Base-by-base conservation (phyloP, 169 alveolate genomes). In the Cryptosporidium ubiquitum region DNA sequence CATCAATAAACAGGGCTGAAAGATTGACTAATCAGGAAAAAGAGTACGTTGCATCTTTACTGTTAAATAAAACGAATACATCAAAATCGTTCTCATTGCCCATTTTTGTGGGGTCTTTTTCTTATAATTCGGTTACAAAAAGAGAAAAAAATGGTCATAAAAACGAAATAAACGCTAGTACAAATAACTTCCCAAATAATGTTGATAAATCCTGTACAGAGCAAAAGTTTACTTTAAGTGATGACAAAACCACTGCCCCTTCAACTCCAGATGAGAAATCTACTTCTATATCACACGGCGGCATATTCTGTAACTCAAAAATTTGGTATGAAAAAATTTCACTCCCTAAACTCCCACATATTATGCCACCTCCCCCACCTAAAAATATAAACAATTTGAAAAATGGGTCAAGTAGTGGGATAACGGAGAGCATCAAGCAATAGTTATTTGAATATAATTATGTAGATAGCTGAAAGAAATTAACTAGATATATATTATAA, bases 201-300 rank as follows among this genome's bases (percentile, higher is more conserved):
- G 10, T 55, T 55, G 35, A 55, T 2, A 18, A 44, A 18, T 33
- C 20, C 7, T 23, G 0, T 10, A 10, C 42, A 26, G 47, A 70
- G 12, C 7, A 57, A 14, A 37, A 39, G 23, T 33, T 42, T n/a
- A 18, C 16, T 23, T 40, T 40, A 10, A 79, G 40, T 44, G 89
- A 79, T 31, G 89, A 79, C 16, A 79, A 79, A 47, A 79, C 89
- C 4, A 79, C 89, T 16, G 89, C 89, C 39, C 89, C 89, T 26
- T 58, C 89, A 6, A 79, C 89, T 39, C 89, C 89, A 14, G 75
- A 79, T 29, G 74, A 79, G 10, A 60, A 57, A 29, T 39, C 84
- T 18, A 71, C 85, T 31, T 52, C 69, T 29, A 6, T 44, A 9
- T 9, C 85, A 47, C 29, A 44, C 20, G 5, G 55, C n/a, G 51